Conservation (phyloP, 2,329 filamentous ascomycete genomes). For the Nigrograna mackinnonii region DNA sequence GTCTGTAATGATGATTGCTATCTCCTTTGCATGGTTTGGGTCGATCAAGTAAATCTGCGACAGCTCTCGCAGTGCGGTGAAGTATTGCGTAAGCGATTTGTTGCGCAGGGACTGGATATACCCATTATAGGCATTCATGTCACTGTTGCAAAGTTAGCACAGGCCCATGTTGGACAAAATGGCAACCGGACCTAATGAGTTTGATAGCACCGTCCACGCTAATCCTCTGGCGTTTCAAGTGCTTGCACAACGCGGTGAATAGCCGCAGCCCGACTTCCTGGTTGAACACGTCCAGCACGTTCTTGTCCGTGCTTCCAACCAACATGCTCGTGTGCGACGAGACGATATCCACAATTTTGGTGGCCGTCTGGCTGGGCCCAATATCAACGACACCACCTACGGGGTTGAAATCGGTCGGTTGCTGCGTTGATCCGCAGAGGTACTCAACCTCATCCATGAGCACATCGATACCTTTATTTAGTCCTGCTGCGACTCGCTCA, state of each 20-base stretch:
- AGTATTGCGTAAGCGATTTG: constrained; percentile 83
- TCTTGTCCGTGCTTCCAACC: constrained; percentile 93
- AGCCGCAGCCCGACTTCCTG: constrained; percentile 93
- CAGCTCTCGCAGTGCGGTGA: constrained; percentile 86
- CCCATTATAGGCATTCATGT: constrained; percentile 91
- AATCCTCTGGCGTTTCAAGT: constrained; percentile 93
- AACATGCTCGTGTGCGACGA: constrained; percentile 91
- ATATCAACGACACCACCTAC: constrained; percentile 56
- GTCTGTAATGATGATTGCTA: constrained; percentile 94
- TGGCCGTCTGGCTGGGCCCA: constrained; percentile 78
- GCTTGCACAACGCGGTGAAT: constrained; percentile 92
- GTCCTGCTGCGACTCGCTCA: constrained; percentile 89
- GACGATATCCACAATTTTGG: constrained; percentile 81
- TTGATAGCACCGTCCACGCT: constrained; percentile 87
- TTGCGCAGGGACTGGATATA: constrained; percentile 85
- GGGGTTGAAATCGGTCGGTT: constrained; percentile 89
- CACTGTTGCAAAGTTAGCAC: constrained; percentile 54
- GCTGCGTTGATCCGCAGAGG: constrained; percentile 84
- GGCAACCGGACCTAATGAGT: constrained; percentile 65
- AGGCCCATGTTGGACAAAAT: neutral
- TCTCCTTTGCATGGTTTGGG: constrained; percentile 83
- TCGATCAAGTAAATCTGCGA: constrained; percentile 96
- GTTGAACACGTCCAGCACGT: constrained; percentile 97
- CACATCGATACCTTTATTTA: constrained; percentile 98
- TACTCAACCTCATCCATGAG: constrained; percentile 99